Evolutionary conservation across 2,329 filamentous ascomycete species (phyloP).

Genomic region (Phaeosphaeria sp.): DNA sequence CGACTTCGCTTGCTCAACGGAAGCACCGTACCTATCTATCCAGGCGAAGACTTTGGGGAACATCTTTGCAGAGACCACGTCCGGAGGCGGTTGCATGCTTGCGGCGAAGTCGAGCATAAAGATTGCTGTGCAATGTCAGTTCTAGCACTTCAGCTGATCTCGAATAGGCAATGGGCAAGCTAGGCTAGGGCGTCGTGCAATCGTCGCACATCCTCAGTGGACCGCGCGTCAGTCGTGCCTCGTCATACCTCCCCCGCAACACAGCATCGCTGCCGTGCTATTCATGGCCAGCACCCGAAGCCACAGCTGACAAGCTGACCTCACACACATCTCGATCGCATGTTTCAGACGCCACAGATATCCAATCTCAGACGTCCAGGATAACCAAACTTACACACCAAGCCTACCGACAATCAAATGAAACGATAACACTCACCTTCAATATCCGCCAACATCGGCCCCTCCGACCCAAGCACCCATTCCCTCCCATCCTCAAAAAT

Average conservation of each 20-base stretch:
- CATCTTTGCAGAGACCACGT: conserved; percentile 58
- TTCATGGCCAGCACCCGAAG: not conserved
- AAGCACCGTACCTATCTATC: conserved; percentile 66
- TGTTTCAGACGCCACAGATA: too few relatives aligned
- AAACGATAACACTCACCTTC: conserved; percentile 56
- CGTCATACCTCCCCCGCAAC: not conserved
- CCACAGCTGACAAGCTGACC: not conserved
- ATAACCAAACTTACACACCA: not conserved
- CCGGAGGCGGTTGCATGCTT: conserved; percentile 61
- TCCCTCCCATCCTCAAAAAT: conserved; percentile 68
- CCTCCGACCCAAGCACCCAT: conserved; percentile 65
- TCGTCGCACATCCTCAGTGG: not conserved
- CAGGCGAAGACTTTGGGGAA: conserved; percentile 70
- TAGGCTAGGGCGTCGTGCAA: not conserved
- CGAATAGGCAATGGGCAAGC: not conserved
- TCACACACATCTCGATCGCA: not conserved
- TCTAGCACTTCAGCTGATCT: not conserved
- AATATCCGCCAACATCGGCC: conserved; percentile 68
- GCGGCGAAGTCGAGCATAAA: conserved; percentile 72
- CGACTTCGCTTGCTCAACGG: conserved; percentile 53
- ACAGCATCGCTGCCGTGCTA: not conserved
- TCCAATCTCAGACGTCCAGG: too few relatives aligned
- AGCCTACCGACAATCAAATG: not conserved
- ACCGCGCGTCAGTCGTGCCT: not conserved
- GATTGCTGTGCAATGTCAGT: conserved; percentile 50